Conservation (phyloP, 441 rosid genomes). For the Eruca vesicaria region DNA sequence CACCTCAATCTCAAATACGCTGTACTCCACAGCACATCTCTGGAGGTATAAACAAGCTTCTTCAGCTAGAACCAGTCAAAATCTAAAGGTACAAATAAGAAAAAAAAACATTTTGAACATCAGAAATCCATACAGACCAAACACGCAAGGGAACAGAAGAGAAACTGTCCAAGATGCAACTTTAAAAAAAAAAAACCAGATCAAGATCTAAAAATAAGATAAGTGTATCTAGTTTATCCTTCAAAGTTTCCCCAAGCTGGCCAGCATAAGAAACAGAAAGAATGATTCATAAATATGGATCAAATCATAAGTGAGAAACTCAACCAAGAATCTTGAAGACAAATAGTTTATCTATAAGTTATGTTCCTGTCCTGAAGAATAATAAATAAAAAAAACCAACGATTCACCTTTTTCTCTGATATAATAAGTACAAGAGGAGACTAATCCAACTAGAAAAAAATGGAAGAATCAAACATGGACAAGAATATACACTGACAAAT, state of each 20-base stretch:
- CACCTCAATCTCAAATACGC: conserved; percentile 16
- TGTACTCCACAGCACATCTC: background rate
- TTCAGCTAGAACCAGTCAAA: conserved; percentile 4
- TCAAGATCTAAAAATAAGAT: background rate
- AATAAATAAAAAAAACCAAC: background rate
- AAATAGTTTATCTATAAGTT: background rate
- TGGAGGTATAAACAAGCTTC: background rate
- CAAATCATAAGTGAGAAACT: conserved; percentile 3
- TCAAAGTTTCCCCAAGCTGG: background rate
- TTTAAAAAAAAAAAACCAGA: conserved; percentile 2
- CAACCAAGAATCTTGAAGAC: background rate
- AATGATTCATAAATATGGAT: background rate
- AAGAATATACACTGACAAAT: conserved; percentile 1
- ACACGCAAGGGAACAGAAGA: background rate
- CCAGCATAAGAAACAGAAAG: background rate
- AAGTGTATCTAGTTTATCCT: background rate
- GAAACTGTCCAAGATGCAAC: background rate
- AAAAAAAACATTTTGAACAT: background rate
- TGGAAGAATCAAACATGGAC: background rate
- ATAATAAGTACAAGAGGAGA: background rate
- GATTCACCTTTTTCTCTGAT: background rate
- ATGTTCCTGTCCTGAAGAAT: background rate
- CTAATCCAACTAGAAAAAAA: background rate
- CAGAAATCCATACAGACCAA: background rate
- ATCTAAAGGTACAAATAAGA: conserved; percentile 1